Base-by-base conservation (phyloP, 2,329 filamentous ascomycete genomes). In the Dothidotthia symphoricarpi region DNA sequence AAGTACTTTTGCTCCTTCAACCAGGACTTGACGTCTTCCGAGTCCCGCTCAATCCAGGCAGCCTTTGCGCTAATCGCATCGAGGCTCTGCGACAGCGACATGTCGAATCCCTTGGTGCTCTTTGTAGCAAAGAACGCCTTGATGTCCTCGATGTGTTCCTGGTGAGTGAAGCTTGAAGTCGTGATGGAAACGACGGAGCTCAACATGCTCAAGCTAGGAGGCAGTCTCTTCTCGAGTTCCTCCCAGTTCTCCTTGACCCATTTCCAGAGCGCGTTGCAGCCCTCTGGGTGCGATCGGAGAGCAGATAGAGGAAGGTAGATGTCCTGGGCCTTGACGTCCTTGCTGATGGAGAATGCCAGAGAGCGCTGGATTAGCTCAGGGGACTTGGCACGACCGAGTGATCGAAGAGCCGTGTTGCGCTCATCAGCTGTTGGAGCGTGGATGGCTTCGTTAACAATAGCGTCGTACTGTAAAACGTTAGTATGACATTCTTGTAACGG, bases 221-320 rank as follows among this genome's bases (percentile, higher is more conserved):
- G 90, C 30, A 95, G 79, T 59, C 86, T 83, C 75, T 86, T 82
- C 64, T 81, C 79, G 28, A 97, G 74, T 24, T 80, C 76, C n/a
- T 87, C 86, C 89, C 91, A 97, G 70, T 95, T 93, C 51, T 82
- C 76, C 63, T 83, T 86, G 74, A 95, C 76, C 86, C 88, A 97
- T 13, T 66, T 69, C 77, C 86, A 96, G 40, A 95, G 77, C 6
- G 86, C 86, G 40, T 86, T 74, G 39, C 95, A 85, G 52, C 91
- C 91, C 28, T 82, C 81, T 6, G 81, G 72, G 62, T 94, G 88
- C 36, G 79, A 80, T 41, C 90, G 81, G 17, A 97, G 78, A 6
- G 86, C 86, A 24, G 81, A 80, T 26, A 93, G 79, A 1, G 91
- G 90, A 63, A 95, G 82, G 71, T 95, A 96, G 49, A 96, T 83